Conservation (phyloP, 257 asterid genomes). For the Salvia rosmarinus region DNA sequence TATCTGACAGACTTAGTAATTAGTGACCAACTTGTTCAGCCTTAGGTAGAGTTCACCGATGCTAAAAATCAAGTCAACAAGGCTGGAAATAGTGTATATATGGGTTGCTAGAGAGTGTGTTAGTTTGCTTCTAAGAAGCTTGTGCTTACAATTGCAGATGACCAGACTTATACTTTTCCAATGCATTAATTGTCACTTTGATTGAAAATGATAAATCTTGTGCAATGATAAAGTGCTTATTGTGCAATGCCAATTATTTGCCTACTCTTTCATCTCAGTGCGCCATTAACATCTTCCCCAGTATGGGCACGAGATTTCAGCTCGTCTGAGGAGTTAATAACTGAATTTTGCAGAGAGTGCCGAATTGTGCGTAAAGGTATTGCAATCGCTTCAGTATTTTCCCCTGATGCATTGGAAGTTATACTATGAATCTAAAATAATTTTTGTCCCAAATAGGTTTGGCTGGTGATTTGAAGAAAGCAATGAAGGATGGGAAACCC, state of each 20-base stretch:
- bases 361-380: conserved; percentile 97
- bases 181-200: conserved; percentile 11
- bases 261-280: conserved; percentile 58
- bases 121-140: conserved; percentile 9
- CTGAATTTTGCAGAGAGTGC: conserved; percentile 98
- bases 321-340: conserved; percentile 87
- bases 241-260: conserved; percentile 19
- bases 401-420: conserved; percentile 30
- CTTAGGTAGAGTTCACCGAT: conserved; percentile 22
- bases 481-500: conserved; percentile 99
- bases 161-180: not conserved
- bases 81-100: conserved; percentile 9
- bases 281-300: conserved; percentile 89
- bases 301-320: conserved; percentile 94
- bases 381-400: conserved; percentile 18
- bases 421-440: conserved; percentile 6
- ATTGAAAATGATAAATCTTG: conserved; percentile 6
- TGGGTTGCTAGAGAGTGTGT: conserved; percentile 3
- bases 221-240: conserved; percentile 3
- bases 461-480: conserved; percentile 99
- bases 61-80: not conserved
- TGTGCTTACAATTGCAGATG: conserved; percentile 15
- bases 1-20: conserved; percentile 15
- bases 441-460: conserved; percentile 56
- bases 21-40: conserved; percentile 26